phyloP scores from a whole-genome alignment of 1,284 basidiomycete species.

The Ganoderma leucocontextum region DNA sequence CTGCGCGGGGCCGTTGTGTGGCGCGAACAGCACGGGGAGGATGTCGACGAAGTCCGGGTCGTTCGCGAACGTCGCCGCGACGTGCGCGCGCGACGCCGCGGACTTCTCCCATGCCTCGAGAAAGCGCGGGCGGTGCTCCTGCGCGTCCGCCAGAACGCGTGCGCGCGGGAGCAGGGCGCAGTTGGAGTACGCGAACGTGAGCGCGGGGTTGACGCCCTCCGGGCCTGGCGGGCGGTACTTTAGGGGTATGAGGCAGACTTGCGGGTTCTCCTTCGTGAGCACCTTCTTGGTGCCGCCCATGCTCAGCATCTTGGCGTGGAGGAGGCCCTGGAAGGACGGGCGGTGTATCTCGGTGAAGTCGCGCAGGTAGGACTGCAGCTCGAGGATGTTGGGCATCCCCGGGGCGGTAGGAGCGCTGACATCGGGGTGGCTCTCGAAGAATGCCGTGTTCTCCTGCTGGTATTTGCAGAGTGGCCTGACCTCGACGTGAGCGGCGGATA shows the following conservation, averaged over 20 bases:
- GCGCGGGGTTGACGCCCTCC: constrained; percentile 9
- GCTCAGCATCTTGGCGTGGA: constrained; percentile 13
- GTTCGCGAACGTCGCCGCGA: background rate
- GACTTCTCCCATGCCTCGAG: constrained; percentile 14
- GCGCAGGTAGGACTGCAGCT: constrained; percentile 15
- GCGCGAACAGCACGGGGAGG: constrained; percentile 15
- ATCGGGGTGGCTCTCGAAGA: constrained; percentile 7
- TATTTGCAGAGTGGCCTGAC: constrained; percentile 15
- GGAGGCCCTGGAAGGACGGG: constrained; percentile 14
- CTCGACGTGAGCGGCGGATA: background rate
- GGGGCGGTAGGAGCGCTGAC: background rate
- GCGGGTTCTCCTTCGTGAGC: constrained; percentile 7
- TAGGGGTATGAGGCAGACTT: constrained; percentile 17
- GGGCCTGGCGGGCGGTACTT: constrained; percentile 13
- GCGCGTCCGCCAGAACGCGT: constrained; percentile 13
- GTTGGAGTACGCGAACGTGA: constrained; percentile 4
- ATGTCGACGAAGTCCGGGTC: constrained; percentile 18
- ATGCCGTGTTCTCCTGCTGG: constrained; percentile 4
- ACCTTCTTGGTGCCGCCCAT: constrained; percentile 11
- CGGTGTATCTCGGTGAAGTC: constrained; percentile 18
- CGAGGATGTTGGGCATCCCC: constrained; percentile 12
- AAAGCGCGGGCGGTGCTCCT: background rate
- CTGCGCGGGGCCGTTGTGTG: constrained; percentile 8
- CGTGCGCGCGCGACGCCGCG: constrained; percentile 4
- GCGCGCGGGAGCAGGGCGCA: constrained; percentile 12